These are phyloP conservation scores for Westerdykella ornata DNA, from an alignment of 2,329 filamentous ascomycete genomes.

Conservation along the genomic window DNA sequence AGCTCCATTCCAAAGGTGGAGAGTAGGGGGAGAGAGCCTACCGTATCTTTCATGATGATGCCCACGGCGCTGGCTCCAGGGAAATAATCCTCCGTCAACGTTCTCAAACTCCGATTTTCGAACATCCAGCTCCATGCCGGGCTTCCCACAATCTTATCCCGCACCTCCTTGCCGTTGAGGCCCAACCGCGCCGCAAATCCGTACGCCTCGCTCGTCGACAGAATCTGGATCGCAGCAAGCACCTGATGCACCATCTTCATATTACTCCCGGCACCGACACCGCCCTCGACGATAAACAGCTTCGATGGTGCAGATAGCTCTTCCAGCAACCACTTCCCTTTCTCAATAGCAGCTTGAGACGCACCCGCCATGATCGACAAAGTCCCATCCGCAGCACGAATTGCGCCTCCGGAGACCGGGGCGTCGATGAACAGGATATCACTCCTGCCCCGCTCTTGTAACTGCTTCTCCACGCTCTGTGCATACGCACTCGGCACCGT, in stretches of 20 bases:
- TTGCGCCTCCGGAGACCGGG: constrained; percentile 65
- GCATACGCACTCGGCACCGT: constrained; percentile 64
- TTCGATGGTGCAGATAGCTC: constrained; percentile 57
- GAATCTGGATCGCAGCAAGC: constrained; percentile 54
- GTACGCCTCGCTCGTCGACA: constrained; percentile 51
- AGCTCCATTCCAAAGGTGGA: neutral
- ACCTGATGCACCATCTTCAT: constrained; percentile 55
- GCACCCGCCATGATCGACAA: constrained; percentile 69
- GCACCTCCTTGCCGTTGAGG: constrained; percentile 46
- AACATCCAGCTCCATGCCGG: constrained; percentile 51
- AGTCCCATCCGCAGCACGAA: constrained; percentile 62
- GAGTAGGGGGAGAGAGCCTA: constrained; percentile 13
- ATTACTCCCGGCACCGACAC: constrained; percentile 49
- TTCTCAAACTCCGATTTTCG: constrained; percentile 50
- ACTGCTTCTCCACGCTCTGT: constrained; percentile 52
- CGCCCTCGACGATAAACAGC: constrained; percentile 50
- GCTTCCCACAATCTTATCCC: constrained; percentile 43
- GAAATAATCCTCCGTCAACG: constrained; percentile 48
- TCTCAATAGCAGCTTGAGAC: constrained; percentile 50
- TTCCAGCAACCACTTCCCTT: constrained; percentile 53
- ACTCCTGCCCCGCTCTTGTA: constrained; percentile 49
- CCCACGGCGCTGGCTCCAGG: constrained; percentile 40
- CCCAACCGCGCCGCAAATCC: constrained; percentile 50
- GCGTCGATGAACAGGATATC: constrained; percentile 65
- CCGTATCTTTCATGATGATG: constrained; percentile 45